phyloP scores from a whole-genome alignment of 305 asterid species.

The Fraxinus ornus region DNA sequence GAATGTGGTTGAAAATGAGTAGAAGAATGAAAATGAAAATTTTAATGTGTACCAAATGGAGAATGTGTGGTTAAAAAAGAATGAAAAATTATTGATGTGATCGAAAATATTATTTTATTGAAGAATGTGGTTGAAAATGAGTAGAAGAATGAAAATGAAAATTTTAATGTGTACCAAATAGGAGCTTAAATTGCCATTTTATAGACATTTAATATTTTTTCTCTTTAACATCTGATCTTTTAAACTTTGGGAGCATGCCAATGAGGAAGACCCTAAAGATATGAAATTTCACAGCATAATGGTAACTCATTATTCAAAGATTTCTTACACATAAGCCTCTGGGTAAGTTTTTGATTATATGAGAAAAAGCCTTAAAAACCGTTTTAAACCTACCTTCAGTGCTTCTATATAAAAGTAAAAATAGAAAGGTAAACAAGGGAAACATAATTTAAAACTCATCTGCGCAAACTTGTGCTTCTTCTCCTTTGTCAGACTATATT shows the following conservation, averaged over 20 bases:
- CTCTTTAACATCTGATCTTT: not conserved
- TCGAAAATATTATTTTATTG: too few relatives aligned
- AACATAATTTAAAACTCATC: conserved; percentile 30
- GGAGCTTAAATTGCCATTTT: not conserved
- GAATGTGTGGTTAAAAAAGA: too few relatives aligned
- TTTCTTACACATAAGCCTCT: conserved; percentile 33
- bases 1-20: too few relatives aligned
- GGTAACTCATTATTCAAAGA: conserved; percentile 43
- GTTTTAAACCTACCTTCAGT: conserved; percentile 26
- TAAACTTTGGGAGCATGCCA: not conserved
- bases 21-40: too few relatives aligned
- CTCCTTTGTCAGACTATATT: conserved; percentile 9
- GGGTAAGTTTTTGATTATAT: conserved; percentile 22
- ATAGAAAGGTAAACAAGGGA: conserved; percentile 16
- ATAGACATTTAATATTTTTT: not conserved
- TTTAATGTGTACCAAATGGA: too few relatives aligned
- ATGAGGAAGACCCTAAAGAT: not conserved
- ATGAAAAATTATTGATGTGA: too few relatives aligned
- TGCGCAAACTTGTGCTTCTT: not conserved
- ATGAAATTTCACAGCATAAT: conserved; percentile 6
- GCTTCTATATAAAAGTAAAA: conserved; percentile 27
- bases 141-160: too few relatives aligned
- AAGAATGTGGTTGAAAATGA: too few relatives aligned
- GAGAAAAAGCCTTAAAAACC: conserved; percentile 28
- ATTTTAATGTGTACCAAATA: too few relatives aligned